These are phyloP conservation scores for Pyrenophora teres DNA, from an alignment of 2,329 filamentous ascomycete genomes.

Conservation along the genomic window DNA sequence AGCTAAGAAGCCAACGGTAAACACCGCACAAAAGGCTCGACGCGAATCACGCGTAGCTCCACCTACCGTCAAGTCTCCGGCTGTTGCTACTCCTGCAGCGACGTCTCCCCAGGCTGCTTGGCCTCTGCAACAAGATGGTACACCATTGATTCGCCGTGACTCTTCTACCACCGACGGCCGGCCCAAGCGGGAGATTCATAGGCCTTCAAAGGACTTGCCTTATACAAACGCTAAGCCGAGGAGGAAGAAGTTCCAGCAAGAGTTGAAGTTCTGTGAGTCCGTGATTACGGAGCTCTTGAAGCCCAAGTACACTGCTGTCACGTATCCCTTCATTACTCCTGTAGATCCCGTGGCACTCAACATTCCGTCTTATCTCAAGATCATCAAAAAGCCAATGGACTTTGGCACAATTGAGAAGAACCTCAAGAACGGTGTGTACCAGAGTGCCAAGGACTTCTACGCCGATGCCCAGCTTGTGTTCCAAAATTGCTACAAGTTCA, in stretches of 20 bases:
- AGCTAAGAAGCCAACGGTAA: constrained; percentile 46
- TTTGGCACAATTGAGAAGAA: constrained; percentile 79
- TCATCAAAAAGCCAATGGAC: constrained; percentile 98
- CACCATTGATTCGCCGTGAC: constrained; percentile 83
- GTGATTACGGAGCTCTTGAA: constrained; percentile 79
- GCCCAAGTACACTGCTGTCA: constrained; percentile 68
- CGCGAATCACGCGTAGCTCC: constrained; percentile 55
- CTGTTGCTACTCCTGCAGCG: constrained; percentile 42
- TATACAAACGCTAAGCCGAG: constrained; percentile 83
- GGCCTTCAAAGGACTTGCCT: constrained; percentile 86
- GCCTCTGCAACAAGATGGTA: constrained; percentile 75
- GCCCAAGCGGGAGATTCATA: constrained; percentile 91
- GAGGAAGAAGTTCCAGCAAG: constrained; percentile 85
- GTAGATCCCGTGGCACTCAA: constrained; percentile 94
- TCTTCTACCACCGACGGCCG: constrained; percentile 78
- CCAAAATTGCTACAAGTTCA: constrained; percentile 91
- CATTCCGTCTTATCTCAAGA: constrained; percentile 88
- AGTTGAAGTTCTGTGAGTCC: constrained; percentile 87
- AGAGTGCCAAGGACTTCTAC: constrained; percentile 82
- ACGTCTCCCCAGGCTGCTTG: constrained; percentile 62
- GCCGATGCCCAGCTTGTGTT: constrained; percentile 82
- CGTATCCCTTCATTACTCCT: constrained; percentile 76
- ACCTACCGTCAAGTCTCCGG: constrained; percentile 53
- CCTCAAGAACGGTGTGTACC: constrained; percentile 73
- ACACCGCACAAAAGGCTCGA: constrained; percentile 45